Percentiles rank a stretch among this genome's conserved stretches.
phyloP scores from a whole-genome alignment of 2,329 filamentous ascomycete species.

The Eurotiales sp. region DNA sequence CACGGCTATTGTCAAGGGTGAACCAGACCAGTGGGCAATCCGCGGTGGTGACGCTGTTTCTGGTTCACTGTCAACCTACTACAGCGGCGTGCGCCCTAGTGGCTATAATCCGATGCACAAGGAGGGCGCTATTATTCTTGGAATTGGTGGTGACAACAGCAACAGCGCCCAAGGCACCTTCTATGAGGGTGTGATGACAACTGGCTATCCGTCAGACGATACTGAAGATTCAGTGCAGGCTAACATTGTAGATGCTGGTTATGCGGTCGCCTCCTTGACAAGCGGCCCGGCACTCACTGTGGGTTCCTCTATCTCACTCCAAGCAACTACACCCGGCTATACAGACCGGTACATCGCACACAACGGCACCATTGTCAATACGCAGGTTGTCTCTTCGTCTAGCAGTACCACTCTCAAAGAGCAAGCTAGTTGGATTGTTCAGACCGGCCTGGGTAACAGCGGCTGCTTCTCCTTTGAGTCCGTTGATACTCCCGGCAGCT shows the following conservation, averaged over 20 bases:
- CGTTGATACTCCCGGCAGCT: constrained; percentile 12
- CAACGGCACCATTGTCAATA: constrained; percentile 8
- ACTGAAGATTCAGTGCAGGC: constrained; percentile 58
- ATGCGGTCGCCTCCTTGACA: constrained; percentile 33
- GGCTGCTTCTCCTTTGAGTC: constrained; percentile 14
- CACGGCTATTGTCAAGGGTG: constrained; percentile 56
- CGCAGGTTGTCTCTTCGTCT: constrained; percentile 10
- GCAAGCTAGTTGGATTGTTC: constrained; percentile 12
- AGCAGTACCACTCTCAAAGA: constrained; percentile 1
- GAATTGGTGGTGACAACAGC: constrained; percentile 67
- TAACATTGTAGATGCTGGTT: constrained; percentile 58
- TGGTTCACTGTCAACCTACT: constrained; percentile 56
- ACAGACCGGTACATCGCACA: constrained; percentile 12
- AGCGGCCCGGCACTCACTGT: constrained; percentile 8
- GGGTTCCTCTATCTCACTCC: constrained; percentile 6
- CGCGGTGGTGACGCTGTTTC: constrained; percentile 56
- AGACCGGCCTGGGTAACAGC: constrained; percentile 10
- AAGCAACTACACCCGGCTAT: constrained; percentile 6
- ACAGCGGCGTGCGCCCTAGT: constrained; percentile 52
- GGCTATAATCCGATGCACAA: constrained; percentile 63
- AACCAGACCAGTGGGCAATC: constrained; percentile 56
- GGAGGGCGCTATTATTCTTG: constrained; percentile 64
- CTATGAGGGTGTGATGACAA: constrained; percentile 64
- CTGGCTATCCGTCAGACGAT: constrained; percentile 57
- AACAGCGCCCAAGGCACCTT: constrained; percentile 58